Conservation (phyloP, 2,329 filamentous ascomycete species). For the Penicillium sp. region DNA sequence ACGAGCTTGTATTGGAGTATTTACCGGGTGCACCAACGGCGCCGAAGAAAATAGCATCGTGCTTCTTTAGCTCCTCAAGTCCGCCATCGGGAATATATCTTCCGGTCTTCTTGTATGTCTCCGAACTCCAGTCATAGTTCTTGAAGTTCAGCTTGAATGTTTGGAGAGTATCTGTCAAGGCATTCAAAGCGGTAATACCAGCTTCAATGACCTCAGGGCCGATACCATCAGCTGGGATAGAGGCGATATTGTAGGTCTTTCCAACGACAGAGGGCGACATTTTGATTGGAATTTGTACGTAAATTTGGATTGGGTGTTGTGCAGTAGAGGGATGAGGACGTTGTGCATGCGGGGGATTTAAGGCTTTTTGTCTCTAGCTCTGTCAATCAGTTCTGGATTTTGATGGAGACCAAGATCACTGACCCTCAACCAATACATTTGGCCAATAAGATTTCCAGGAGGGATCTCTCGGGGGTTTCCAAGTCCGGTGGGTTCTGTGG, state of each 20-base stretch:
- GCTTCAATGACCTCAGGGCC: constrained; percentile 67
- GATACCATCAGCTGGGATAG: constrained; percentile 69
- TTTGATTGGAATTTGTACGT: not conserved
- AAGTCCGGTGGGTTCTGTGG: not conserved
- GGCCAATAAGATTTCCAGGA: not conserved
- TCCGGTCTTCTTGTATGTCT: constrained; percentile 65
- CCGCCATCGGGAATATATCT: constrained; percentile 65
- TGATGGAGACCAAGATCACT: not conserved
- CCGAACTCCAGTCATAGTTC: constrained; percentile 67
- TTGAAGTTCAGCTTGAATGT: constrained; percentile 63
- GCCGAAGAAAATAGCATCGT: constrained; percentile 69
- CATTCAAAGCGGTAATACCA: constrained; percentile 62
- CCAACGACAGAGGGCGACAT: constrained; percentile 19
- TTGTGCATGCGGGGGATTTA: constrained; percentile 12
- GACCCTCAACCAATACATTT: not conserved
- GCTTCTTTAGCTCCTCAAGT: constrained; percentile 56
- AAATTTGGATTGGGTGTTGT: not conserved
- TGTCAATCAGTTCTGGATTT: not conserved
- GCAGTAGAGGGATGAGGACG: constrained; percentile 7
- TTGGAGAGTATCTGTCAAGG: constrained; percentile 44
- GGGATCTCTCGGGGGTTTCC: not conserved
- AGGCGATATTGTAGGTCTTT: constrained; percentile 56
- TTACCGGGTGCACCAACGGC: constrained; percentile 63
- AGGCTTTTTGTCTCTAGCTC: constrained; percentile 1
- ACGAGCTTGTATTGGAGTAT: not conserved